Evolutionary conservation across 208 protist species (phyloP).

Genomic region (Wallacemonas rigidus): DNA sequence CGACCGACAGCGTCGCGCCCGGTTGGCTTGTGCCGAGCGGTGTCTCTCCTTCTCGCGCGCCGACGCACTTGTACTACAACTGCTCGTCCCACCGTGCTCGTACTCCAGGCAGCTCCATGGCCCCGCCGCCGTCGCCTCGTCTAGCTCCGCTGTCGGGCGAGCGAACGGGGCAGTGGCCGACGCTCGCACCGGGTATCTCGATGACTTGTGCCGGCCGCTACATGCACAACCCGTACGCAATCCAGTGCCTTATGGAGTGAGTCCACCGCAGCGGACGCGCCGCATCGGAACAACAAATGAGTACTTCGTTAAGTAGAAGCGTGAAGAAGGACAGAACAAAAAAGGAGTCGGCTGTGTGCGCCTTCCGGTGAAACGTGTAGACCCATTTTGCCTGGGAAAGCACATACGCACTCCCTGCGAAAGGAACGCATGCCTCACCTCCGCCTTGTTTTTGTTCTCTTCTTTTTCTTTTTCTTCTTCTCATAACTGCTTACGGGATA

Average conservation of each 20-base stretch:
- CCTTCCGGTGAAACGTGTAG: too few species aligned
- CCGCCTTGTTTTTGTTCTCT: too few species aligned
- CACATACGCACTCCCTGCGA: too few species aligned
- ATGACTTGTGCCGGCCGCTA: constrained; percentile 3
- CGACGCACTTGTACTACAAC: constrained; percentile 18
- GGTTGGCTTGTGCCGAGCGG: too few species aligned
- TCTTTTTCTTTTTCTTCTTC: too few species aligned
- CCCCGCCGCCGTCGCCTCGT: constrained; percentile 9
- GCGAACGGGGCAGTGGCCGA: neutral
- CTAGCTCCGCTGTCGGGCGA: neutral
- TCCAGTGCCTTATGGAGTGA: neutral
- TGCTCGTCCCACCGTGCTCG: constrained; percentile 9
- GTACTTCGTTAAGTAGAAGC: too few species aligned
- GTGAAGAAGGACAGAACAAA: too few species aligned
- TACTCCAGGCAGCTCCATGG: neutral
- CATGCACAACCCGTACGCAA: constrained; percentile 14
- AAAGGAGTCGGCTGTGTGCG: too few species aligned
- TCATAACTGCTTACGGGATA: too few species aligned
- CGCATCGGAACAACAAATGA: too few species aligned
- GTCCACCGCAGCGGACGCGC: neutral
- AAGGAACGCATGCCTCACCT: too few species aligned
- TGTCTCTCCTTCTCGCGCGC: neutral
- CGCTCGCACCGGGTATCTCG: neutral
- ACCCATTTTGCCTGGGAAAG: too few species aligned
- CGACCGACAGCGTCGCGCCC: neutral